Percentiles rank a stretch among this genome's conserved stretches.
Evolutionary conservation across 768 basidiomycete species (phyloP).

Genomic region (Pisolithus marmoratus): DNA sequence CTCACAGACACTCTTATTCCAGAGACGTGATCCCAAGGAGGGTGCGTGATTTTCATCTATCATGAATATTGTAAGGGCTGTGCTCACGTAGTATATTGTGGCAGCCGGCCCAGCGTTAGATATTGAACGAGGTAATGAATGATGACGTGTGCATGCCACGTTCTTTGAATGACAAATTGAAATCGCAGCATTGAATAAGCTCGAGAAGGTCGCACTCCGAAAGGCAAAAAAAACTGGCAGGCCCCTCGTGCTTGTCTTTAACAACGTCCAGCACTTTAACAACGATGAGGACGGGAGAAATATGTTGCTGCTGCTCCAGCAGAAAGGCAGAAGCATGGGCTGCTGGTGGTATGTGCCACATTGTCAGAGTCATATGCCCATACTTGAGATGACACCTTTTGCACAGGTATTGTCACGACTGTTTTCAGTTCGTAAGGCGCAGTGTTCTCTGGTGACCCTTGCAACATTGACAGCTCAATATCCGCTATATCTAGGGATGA

Average conservation of each 20-base stretch:
- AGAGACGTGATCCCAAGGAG: constrained; percentile 78
- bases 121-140: constrained; percentile 62
- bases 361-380: background rate
- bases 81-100: constrained; percentile 9
- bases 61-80: constrained; percentile 7
- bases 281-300: constrained; percentile 74
- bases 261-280: constrained; percentile 71
- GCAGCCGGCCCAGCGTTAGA: constrained; percentile 71
- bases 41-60: constrained; percentile 31
- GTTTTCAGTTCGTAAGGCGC: constrained; percentile 65
- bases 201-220: constrained; percentile 78
- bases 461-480: constrained; percentile 12
- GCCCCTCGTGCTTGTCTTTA: constrained; percentile 76
- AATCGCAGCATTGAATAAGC: constrained; percentile 63
- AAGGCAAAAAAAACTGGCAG: constrained; percentile 49
- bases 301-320: constrained; percentile 82
- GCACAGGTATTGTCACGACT: constrained; percentile 64
- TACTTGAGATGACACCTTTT: background rate
- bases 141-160: background rate
- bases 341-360: constrained; percentile 51
- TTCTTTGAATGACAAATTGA: background rate
- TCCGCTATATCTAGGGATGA: constrained; percentile 54
- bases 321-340: constrained; percentile 84
- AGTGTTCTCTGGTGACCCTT: constrained; percentile 4
- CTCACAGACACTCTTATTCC: constrained; percentile 75